Conservation (phyloP, 305 asterid genomes). For the Euphrasia arctica region DNA sequence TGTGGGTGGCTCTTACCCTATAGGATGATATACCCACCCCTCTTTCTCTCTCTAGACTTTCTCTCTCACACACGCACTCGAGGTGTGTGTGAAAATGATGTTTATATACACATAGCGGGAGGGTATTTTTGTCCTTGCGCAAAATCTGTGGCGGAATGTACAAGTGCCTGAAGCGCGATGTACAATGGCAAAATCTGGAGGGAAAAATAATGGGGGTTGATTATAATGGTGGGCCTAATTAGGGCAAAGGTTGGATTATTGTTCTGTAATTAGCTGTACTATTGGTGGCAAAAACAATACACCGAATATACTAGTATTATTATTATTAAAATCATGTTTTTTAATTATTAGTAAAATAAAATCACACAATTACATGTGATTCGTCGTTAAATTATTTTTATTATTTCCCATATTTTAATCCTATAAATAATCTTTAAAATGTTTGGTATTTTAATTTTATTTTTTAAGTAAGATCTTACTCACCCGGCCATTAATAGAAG, state of each 20-base stretch:
- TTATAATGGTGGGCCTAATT: constrained; percentile 33
- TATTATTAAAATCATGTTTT: too few species aligned
- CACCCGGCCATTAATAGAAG: too few species aligned
- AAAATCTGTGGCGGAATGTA: constrained; percentile 27
- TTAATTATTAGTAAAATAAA: too few species aligned
- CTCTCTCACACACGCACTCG: constrained; percentile 20
- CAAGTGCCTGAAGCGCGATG: constrained; percentile 25
- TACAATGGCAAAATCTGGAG: constrained; percentile 21
- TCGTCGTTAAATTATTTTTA: too few species aligned
- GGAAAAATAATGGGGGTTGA: constrained; percentile 27
- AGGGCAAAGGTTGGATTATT: constrained; percentile 24
- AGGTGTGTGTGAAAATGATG: constrained; percentile 23
- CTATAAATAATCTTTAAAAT: too few species aligned
- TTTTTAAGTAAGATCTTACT: too few species aligned
- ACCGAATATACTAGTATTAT: too few species aligned
- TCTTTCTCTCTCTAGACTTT: constrained; percentile 4
- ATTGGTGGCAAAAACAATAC: too few species aligned
- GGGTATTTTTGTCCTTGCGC: background rate
- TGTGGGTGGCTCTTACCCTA: constrained; percentile 24
- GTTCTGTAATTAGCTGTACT: constrained; percentile 7
- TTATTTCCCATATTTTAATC: too few species aligned
- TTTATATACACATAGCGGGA: constrained; percentile 18
- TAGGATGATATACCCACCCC: constrained; percentile 6
- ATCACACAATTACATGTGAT: too few species aligned
- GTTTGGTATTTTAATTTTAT: too few species aligned